Evolutionary conservation across 305 asterid species (phyloP).

Genomic region (Fraxinus platypoda): DNA sequence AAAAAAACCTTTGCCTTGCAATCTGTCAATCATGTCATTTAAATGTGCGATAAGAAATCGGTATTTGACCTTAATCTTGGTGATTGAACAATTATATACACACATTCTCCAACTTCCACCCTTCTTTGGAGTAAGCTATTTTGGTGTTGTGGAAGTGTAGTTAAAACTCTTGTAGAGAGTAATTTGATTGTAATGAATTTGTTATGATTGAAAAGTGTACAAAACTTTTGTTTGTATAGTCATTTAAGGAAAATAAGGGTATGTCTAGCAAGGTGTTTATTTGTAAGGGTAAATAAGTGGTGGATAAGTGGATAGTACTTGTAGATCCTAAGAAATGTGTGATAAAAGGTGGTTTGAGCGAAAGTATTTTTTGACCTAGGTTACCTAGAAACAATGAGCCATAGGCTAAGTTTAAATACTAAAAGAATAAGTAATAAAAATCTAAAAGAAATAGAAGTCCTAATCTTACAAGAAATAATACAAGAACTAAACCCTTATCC

Average conservation of each 20-base stretch:
- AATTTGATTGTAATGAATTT: too few relatives aligned
- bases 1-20: too few relatives aligned
- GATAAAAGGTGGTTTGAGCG: neutral
- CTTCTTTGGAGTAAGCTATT: too few relatives aligned
- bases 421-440: too few relatives aligned
- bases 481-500: neutral
- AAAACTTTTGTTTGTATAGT: neutral
- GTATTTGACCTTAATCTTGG: too few relatives aligned
- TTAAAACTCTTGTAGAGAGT: too few relatives aligned
- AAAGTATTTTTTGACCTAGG: neutral
- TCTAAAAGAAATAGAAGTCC: neutral
- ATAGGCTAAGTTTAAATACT: neutral
- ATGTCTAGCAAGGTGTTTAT: neutral
- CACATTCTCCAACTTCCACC: too few relatives aligned
- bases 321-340: neutral
- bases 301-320: neutral
- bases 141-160: too few relatives aligned
- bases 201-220: neutral
- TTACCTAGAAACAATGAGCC: neutral
- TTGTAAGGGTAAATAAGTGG: neutral
- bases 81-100: too few relatives aligned
- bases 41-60: too few relatives aligned
- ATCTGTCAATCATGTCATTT: too few relatives aligned
- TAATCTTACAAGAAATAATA: neutral
- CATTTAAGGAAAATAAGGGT: neutral